phyloP scores from a whole-genome alignment of 1,284 basidiomycete genomes.

The Tylopilus microsporus region DNA sequence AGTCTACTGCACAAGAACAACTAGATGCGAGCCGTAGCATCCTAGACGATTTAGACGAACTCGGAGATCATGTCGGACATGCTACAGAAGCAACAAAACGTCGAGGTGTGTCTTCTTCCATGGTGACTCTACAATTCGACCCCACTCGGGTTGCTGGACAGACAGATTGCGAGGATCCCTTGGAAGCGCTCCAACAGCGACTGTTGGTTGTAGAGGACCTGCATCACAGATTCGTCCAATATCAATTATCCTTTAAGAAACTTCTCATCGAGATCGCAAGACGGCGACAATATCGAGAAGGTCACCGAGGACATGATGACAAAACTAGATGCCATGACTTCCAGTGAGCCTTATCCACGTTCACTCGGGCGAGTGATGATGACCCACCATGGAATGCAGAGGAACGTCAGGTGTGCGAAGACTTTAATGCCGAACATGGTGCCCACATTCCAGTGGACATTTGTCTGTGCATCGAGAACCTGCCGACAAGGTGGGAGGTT shows the following conservation, averaged over 20 bases:
- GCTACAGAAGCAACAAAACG: slow-evolving; percentile 58
- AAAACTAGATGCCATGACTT: slow-evolving; percentile 56
- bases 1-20: slow-evolving; percentile 41
- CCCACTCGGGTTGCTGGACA: slow-evolving; percentile 20
- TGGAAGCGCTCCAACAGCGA: slow-evolving; percentile 54
- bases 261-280: slow-evolving; percentile 68
- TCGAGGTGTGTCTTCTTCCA: slow-evolving; percentile 47
- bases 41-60: slow-evolving; percentile 64
- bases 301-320: slow-evolving; percentile 61
- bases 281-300: slow-evolving; percentile 60
- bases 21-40: slow-evolving; percentile 45
- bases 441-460: slow-evolving; percentile 70
- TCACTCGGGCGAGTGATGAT: too few species aligned
- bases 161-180: slow-evolving; percentile 49
- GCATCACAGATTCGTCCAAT: slow-evolving; percentile 58
- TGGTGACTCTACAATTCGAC: background rate
- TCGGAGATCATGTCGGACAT: slow-evolving; percentile 75
- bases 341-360: slow-evolving; percentile 42
- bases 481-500: slow-evolving; percentile 43
- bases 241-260: slow-evolving; percentile 66
- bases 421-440: slow-evolving; percentile 69
- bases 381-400: slow-evolving; percentile 39
- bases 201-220: slow-evolving; percentile 58
- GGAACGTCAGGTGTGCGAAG: slow-evolving; percentile 56
- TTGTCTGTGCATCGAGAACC: slow-evolving; percentile 66